Base-by-base conservation (phyloP, 202 grass and related monocot species). In the Carex arenaria region DNA sequence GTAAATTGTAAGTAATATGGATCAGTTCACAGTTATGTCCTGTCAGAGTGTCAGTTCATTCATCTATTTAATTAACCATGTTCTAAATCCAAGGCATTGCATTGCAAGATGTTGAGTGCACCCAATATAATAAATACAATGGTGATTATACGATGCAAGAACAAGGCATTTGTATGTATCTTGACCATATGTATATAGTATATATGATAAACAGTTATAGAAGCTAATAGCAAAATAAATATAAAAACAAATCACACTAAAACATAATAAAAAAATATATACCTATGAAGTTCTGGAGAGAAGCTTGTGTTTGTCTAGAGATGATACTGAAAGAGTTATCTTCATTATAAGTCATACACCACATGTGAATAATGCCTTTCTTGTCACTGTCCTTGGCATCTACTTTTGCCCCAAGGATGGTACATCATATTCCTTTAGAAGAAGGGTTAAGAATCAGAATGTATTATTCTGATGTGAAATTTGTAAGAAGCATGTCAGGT, bases 281-380 rank as follows among this genome's bases (percentile, higher is more conserved):
- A 82, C 80, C 80, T 69, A 53, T 1, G 22, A 68, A 68, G 73
- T 68, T 32, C 7, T 26, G 20, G 26, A 53, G 18, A 73, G 40
- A 19, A 82, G 64, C 73, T 57, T 1, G 0, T 31, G 14, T 45
- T 26, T 66, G 38, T 49, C 11, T 52, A 66, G 63, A 82, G 62
- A 82, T 13, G 15, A n/a, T 38, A 77, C 20, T 28, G 69, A 51
- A 52, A 59, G 52, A 57, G 73, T 5, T 31, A 52, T 13, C 61
- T 77, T 32, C 19, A 32, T 32, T 76, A 56, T 76, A 80, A 72
- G 59, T 3, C 19, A 3, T 42, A 45, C 20, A 38, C 64, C 72
- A 47, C 32, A 65, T 86, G 64, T 34, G 61, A 67, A 52, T 67
- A 64, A 82, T 82, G 43, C 42, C 19, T 82, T 82, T 9, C 80